Conservation (phyloP, 2,329 filamentous ascomycete species). For the Monilinia fructigena region DNA sequence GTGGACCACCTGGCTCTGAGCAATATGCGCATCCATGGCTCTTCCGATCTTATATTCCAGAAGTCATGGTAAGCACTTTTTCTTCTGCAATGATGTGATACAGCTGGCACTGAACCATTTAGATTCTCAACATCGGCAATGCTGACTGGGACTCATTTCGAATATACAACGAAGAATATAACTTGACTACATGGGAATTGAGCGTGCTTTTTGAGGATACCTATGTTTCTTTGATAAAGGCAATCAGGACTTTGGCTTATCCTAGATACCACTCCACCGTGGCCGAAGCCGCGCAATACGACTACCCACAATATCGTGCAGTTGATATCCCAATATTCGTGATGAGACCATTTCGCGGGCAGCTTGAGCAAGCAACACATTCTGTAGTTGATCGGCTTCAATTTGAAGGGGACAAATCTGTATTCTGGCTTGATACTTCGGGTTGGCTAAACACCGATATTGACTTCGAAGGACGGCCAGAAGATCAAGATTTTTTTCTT, state of each 20-base stretch:
- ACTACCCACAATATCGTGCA: conserved; percentile 30
- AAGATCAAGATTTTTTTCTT: conserved; percentile 38
- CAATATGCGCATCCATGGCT: conserved; percentile 41
- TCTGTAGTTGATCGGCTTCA: conserved; percentile 40
- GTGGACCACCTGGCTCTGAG: conserved; percentile 36
- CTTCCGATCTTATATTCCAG: conserved; percentile 41
- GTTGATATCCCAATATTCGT: conserved; percentile 42
- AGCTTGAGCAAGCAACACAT: conserved; percentile 40
- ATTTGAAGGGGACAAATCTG: conserved; percentile 40
- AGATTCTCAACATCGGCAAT: conserved; percentile 41
- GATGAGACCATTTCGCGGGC: conserved; percentile 41
- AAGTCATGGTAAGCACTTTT: conserved; percentile 37
- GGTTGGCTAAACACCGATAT: conserved; percentile 42
- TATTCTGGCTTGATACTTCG: conserved; percentile 45
- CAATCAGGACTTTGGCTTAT: conserved; percentile 38
- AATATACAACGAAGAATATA: conserved; percentile 36
- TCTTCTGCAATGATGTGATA: background rate
- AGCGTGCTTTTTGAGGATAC: conserved; percentile 39
- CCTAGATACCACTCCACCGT: conserved; percentile 26
- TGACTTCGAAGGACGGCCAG: conserved; percentile 29
- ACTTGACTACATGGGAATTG: conserved; percentile 37
- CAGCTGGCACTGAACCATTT: background rate
- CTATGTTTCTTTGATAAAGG: conserved; percentile 42
- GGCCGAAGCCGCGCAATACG: conserved; percentile 23
- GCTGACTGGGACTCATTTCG: conserved; percentile 40